Conservation (phyloP, 345 rosid species). For the Cardamine occulta region DNA sequence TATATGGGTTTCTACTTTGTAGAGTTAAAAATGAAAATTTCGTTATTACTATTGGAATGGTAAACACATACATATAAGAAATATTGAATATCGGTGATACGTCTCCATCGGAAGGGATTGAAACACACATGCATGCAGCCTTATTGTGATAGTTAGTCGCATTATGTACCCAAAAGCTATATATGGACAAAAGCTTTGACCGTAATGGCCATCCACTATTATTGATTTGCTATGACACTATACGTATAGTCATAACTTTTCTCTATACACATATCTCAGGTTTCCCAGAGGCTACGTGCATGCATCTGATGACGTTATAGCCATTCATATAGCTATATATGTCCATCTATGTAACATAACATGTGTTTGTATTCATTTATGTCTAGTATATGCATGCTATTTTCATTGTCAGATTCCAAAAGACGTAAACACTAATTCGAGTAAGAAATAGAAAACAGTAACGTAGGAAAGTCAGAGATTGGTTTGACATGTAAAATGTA, state of each 20-base stretch:
- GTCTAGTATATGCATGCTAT: conserved; percentile 23
- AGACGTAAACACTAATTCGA: conserved; percentile 33
- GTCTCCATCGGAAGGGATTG: conserved; percentile 39
- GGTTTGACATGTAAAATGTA: conserved; percentile 25
- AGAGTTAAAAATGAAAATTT: neutral
- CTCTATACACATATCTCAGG: conserved; percentile 21
- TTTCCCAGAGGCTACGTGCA: conserved; percentile 25
- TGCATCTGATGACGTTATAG: conserved; percentile 28
- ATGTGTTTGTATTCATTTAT: conserved; percentile 2
- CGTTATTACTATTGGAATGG: neutral
- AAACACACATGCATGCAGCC: conserved; percentile 46
- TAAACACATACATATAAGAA: neutral
- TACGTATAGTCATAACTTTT: conserved; percentile 34
- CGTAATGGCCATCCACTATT: conserved; percentile 38
- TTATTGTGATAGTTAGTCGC: conserved; percentile 41
- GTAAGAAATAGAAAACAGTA: conserved; percentile 26
- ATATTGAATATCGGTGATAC: conserved; percentile 20
- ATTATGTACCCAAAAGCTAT: conserved; percentile 40
- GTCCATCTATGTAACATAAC: neutral
- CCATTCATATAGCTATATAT: conserved; percentile 9
- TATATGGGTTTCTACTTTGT: neutral
- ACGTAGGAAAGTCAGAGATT: conserved; percentile 29
- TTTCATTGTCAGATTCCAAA: conserved; percentile 33
- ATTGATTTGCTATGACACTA: conserved; percentile 46
- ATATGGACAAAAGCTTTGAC: conserved; percentile 41